Percentiles rank a stretch among this genome's conserved stretches.
These are phyloP conservation scores for Syzygium oleosum DNA, from an alignment of 345 rosid genomes.

Conservation along the genomic window DNA sequence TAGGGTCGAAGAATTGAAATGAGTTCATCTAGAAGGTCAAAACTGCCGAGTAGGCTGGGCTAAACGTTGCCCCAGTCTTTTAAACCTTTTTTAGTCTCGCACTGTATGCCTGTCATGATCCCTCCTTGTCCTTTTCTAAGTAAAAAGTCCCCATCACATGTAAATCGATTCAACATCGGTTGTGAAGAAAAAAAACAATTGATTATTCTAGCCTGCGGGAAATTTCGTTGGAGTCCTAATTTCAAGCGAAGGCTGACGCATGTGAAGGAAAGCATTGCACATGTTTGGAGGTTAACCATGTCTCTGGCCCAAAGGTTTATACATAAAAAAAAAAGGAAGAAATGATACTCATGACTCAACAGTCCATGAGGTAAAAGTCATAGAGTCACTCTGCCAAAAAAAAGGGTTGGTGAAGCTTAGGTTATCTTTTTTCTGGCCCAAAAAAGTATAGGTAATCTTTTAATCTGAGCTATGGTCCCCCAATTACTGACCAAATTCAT, in stretches of 20 bases:
- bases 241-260: not conserved
- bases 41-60: not conserved
- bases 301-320: not conserved
- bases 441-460: not conserved
- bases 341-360: not conserved
- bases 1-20: not conserved
- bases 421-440: not conserved
- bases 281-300: not conserved
- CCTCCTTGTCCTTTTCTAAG: not conserved
- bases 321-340: not conserved
- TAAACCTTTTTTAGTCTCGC: not conserved
- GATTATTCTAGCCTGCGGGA: not conserved
- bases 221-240: not conserved
- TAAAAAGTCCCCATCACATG: not conserved
- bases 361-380: not conserved
- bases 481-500: not conserved
- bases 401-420: not conserved
- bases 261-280: not conserved
- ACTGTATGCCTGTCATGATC: not conserved
- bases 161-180: not conserved
- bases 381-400: not conserved
- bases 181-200: not conserved
- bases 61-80: not conserved
- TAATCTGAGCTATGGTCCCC: not conserved
- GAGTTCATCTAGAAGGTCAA: slow-evolving; percentile 6